Conservation (phyloP, 306 rosid genomes). For the Biancaea sappan region DNA sequence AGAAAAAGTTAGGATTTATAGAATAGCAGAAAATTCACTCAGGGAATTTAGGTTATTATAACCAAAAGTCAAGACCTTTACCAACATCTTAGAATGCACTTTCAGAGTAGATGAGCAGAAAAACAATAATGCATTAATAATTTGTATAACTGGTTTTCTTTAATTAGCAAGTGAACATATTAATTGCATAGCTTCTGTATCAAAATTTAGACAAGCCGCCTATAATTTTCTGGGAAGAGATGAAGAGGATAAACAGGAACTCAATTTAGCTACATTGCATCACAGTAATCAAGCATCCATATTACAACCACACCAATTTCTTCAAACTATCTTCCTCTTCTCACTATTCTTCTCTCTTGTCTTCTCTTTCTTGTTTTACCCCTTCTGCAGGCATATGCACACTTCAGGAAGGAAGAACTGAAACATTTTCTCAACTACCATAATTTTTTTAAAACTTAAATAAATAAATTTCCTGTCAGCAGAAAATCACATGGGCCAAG, state of each 20-base stretch:
- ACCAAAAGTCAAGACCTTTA: neutral
- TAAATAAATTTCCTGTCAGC: slow-evolving; percentile 10
- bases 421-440: slow-evolving; percentile 13
- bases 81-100: slow-evolving; percentile 1
- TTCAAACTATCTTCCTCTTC: slow-evolving; percentile 12
- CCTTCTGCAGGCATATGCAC: neutral
- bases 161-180: neutral
- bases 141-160: neutral
- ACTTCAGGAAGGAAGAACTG: neutral
- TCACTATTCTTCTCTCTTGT: slow-evolving; percentile 4
- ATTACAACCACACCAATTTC: neutral
- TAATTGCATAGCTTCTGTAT: neutral
- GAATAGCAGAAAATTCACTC: neutral
- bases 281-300: neutral
- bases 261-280: neutral
- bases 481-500: slow-evolving; percentile 6
- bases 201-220: neutral
- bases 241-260: neutral
- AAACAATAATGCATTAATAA: neutral
- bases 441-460: neutral
- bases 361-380: neutral
- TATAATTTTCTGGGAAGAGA: neutral
- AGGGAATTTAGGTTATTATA: neutral
- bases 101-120: neutral
- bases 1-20: neutral